phyloP scores from a whole-genome alignment of 2,329 filamentous ascomycete species.

The Cladosporium sp. region DNA sequence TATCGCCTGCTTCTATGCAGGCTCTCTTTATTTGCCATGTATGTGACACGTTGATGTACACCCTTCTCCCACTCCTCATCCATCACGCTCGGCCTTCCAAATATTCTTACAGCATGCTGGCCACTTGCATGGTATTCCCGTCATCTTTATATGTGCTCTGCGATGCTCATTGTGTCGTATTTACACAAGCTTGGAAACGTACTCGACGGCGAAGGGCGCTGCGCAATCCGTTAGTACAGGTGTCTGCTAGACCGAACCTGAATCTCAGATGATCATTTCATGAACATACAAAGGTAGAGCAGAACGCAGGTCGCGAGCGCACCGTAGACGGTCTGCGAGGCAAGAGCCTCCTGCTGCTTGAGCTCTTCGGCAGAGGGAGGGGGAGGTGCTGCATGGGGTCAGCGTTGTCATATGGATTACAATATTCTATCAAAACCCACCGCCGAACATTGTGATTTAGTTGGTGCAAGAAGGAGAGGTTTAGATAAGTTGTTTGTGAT shows the following conservation, averaged over 20 bases:
- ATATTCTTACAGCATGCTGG: not conserved
- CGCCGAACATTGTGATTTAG: conserved; percentile 31
- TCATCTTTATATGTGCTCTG: not conserved
- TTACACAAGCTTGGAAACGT: conserved; percentile 51
- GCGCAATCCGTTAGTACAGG: conserved; percentile 14
- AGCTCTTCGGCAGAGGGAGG: conserved; percentile 71
- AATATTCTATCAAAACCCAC: not conserved
- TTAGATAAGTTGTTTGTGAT: not conserved
- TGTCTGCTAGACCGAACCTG: not conserved
- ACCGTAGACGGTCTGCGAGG: conserved; percentile 65
- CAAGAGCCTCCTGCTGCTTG: conserved; percentile 64
- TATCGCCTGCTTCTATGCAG: not conserved
- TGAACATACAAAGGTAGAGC: conserved; percentile 73
- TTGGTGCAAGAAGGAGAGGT: not conserved
- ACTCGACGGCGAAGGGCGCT: conserved; percentile 59
- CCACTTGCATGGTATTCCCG: not conserved
- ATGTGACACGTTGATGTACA: not conserved
- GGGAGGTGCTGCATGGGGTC: conserved; percentile 59
- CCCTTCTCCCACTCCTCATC: not conserved
- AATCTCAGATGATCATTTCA: not conserved
- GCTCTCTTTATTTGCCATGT: not conserved
- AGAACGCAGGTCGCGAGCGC: conserved; percentile 65
- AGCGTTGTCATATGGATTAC: not conserved
- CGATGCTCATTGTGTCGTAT: conserved; percentile 4
- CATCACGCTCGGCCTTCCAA: not conserved